Evolutionary conservation across 495 filamentous ascomycete genomes (phyloP).

Genomic region (Penicillium paradoxum): DNA sequence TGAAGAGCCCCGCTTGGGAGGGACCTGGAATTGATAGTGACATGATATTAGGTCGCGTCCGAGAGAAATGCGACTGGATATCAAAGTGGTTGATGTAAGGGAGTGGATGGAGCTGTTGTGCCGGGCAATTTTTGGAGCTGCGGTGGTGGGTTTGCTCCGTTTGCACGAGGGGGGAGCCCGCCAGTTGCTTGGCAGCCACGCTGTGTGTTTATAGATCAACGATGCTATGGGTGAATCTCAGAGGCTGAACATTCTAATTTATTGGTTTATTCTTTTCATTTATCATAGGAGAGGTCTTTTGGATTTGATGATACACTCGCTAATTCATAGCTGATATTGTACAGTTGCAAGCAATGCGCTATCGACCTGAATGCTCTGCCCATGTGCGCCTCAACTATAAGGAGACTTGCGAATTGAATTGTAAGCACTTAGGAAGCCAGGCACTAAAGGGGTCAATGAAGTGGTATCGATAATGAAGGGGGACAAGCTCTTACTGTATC

Average conservation of each 20-base stretch:
- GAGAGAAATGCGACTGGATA: slow-evolving; percentile 20
- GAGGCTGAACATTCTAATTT: too few relatives aligned
- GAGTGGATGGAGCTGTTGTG: slow-evolving; percentile 29
- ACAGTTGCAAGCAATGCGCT: neutral
- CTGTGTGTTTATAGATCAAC: neutral
- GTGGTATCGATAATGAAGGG: neutral
- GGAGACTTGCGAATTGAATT: slow-evolving; percentile 3
- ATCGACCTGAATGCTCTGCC: neutral
- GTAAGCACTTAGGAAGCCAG: slow-evolving; percentile 29
- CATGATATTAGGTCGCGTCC: slow-evolving; percentile 55
- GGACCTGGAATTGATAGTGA: slow-evolving; percentile 91
- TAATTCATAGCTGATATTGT: neutral
- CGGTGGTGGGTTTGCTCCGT: slow-evolving; percentile 41
- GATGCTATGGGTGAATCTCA: too few relatives aligned
- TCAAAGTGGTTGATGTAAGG: slow-evolving; percentile 16
- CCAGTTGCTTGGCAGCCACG: slow-evolving; percentile 14
- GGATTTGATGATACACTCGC: neutral
- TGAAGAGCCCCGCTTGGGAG: slow-evolving; percentile 91
- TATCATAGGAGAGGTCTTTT: too few relatives aligned
- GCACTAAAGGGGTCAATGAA: slow-evolving; percentile 19
- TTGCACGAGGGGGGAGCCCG: slow-evolving; percentile 40
- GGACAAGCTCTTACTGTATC: slow-evolving; percentile 26
- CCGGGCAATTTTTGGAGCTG: slow-evolving; percentile 45
- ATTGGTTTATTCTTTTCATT: too few relatives aligned
- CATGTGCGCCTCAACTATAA: neutral